Percentiles rank a stretch among this genome's conserved stretches.
Conservation (phyloP, 495 filamentous ascomycete species). For the Hapsidospora chrysogenum region DNA sequence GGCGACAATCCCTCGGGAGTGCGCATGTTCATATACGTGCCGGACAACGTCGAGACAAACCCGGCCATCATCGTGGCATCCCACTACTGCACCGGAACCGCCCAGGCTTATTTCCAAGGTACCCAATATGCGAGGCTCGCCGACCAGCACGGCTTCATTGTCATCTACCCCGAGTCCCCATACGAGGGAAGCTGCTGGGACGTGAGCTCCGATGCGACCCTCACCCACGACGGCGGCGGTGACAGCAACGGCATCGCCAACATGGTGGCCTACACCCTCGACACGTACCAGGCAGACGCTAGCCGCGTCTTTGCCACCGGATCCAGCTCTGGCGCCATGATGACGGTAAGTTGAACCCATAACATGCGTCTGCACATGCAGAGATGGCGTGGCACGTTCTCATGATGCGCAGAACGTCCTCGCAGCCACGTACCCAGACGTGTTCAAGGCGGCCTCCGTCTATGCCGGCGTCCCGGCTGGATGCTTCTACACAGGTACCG, state of each 20-base stretch:
- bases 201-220: conserved; percentile 31
- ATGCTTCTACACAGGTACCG: conserved; percentile 33
- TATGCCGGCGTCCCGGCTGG: conserved; percentile 45
- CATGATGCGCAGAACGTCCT: conserved; percentile 32
- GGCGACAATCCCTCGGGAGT: conserved; percentile 19
- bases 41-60: conserved; percentile 20
- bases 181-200: conserved; percentile 41
- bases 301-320: conserved; percentile 34
- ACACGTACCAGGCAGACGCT: conserved; percentile 29
- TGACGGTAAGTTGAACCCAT: conserved; percentile 10
- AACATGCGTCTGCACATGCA: not conserved
- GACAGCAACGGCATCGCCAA: conserved; percentile 41
- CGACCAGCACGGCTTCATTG: conserved; percentile 37
- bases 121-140: conserved; percentile 30
- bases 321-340: conserved; percentile 34
- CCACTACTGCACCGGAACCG: conserved; percentile 38
- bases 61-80: conserved; percentile 35
- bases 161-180: conserved; percentile 36
- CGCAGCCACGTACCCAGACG: conserved; percentile 37
- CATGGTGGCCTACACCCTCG: conserved; percentile 39
- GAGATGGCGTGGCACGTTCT: not conserved
- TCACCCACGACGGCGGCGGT: conserved; percentile 40
- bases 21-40: conserved; percentile 19
- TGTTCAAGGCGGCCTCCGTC: conserved; percentile 36
- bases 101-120: conserved; percentile 27